These are phyloP conservation scores for Bullera alba DNA, from an alignment of 768 basidiomycete genomes.

Conservation along the genomic window DNA sequence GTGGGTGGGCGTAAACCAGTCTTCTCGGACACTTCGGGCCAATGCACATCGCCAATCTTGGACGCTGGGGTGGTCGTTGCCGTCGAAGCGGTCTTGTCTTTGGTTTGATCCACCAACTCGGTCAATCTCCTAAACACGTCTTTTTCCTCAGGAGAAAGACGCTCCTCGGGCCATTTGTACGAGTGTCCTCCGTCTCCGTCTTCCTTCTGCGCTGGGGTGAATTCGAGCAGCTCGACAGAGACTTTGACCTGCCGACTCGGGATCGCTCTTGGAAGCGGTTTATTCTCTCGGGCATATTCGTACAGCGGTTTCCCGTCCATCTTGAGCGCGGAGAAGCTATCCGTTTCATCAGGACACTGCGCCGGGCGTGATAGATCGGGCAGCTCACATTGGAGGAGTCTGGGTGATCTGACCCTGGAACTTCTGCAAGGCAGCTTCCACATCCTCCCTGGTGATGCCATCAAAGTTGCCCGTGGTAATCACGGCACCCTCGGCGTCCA, in stretches of 20 bases:
- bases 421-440: constrained; percentile 61
- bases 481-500: constrained; percentile 80
- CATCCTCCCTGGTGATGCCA: constrained; percentile 70
- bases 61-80: constrained; percentile 12
- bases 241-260: constrained; percentile 76
- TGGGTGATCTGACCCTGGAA: constrained; percentile 87
- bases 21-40: constrained; percentile 20
- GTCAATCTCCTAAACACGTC: constrained; percentile 62
- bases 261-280: constrained; percentile 89
- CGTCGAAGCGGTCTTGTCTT: not conserved
- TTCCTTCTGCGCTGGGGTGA: constrained; percentile 53
- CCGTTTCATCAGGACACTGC: not conserved
- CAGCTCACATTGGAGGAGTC: constrained; percentile 75
- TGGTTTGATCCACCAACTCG: constrained; percentile 40
- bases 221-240: constrained; percentile 70
- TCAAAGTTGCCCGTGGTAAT: constrained; percentile 54
- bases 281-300: constrained; percentile 87
- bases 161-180: constrained; percentile 69
- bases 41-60: constrained; percentile 19
- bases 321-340: constrained; percentile 94
- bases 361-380: not conserved
- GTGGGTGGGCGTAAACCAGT: constrained; percentile 54
- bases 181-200: constrained; percentile 55
- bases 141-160: constrained; percentile 63
- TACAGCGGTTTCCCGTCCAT: constrained; percentile 96